Evolutionary conservation across 176 grass and related monocot species (phyloP).

Genomic region (Cenchrus purpureus): DNA sequence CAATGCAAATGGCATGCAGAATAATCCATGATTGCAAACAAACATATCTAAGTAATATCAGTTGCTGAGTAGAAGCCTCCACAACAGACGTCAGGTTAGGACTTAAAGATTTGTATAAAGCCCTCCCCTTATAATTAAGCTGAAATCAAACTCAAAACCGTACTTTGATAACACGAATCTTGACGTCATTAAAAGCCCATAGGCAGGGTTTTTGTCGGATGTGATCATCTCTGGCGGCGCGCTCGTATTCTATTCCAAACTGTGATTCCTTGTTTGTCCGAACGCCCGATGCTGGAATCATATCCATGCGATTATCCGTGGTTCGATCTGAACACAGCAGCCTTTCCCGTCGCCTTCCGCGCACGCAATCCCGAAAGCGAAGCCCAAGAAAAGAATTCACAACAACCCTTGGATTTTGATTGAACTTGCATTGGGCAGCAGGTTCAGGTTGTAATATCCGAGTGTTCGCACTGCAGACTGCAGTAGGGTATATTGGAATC

Average conservation of each 20-base stretch:
- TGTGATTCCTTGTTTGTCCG: background rate
- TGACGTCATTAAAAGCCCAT: background rate
- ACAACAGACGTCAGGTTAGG: background rate
- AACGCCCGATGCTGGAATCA: background rate
- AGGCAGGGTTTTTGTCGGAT: background rate
- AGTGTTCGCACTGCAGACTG: background rate
- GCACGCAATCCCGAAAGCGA: slow-evolving; percentile 9
- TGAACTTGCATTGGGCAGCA: background rate
- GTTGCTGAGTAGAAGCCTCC: background rate
- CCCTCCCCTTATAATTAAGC: background rate
- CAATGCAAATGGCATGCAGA: background rate
- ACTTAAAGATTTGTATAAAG: background rate
- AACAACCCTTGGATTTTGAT: too few relatives aligned
- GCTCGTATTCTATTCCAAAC: background rate
- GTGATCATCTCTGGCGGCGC: background rate
- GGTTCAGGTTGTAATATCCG: background rate
- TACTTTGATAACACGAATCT: background rate
- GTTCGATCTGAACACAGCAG: background rate
- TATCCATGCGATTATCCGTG: background rate
- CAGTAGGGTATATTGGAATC: background rate
- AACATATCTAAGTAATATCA: background rate
- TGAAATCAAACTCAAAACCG: background rate
- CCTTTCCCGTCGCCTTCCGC: background rate
- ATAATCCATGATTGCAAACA: background rate
- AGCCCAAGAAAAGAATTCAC: background rate